These are phyloP conservation scores for Cynanchum wilfordii DNA, from an alignment of 257 asterid species.

Conservation along the genomic window DNA sequence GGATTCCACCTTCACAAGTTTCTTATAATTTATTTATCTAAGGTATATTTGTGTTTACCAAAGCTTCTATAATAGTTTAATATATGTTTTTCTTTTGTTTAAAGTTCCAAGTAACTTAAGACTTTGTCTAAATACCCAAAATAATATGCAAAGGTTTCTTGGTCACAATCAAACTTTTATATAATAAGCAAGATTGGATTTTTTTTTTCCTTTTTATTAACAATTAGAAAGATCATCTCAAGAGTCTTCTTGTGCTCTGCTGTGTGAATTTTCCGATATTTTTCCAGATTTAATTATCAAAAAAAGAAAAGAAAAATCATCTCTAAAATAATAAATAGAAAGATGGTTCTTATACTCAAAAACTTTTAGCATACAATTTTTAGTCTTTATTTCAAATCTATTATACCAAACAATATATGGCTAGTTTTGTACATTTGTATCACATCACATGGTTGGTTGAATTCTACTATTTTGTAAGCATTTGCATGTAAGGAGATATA, in stretches of 20 bases:
- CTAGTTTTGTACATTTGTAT: conserved; percentile 1
- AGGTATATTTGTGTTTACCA: background rate
- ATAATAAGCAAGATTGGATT: too few relatives aligned
- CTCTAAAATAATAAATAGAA: too few relatives aligned
- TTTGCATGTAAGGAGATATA: background rate
- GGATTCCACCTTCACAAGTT: background rate
- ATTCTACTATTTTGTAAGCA: background rate
- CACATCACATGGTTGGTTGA: conserved; percentile 12
- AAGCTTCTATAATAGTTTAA: background rate
- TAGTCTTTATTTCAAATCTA: too few relatives aligned
- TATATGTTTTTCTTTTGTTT: too few relatives aligned
- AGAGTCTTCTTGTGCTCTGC: too few relatives aligned
- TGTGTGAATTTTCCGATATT: too few relatives aligned
- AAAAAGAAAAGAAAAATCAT: too few relatives aligned
- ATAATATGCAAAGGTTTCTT: background rate
- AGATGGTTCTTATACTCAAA: too few relatives aligned
- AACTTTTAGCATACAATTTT: too few relatives aligned
- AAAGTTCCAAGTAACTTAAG: background rate
- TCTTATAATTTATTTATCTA: background rate
- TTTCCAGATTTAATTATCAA: too few relatives aligned
- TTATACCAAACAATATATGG: background rate
- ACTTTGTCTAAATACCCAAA: conserved; percentile 1
- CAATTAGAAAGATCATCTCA: too few relatives aligned
- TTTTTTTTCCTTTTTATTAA: too few relatives aligned
- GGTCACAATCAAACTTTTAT: conserved; percentile 1